Base-by-base conservation (phyloP, 2,329 filamentous ascomycete genomes). In the Tolypocladium guangdongense region DNA sequence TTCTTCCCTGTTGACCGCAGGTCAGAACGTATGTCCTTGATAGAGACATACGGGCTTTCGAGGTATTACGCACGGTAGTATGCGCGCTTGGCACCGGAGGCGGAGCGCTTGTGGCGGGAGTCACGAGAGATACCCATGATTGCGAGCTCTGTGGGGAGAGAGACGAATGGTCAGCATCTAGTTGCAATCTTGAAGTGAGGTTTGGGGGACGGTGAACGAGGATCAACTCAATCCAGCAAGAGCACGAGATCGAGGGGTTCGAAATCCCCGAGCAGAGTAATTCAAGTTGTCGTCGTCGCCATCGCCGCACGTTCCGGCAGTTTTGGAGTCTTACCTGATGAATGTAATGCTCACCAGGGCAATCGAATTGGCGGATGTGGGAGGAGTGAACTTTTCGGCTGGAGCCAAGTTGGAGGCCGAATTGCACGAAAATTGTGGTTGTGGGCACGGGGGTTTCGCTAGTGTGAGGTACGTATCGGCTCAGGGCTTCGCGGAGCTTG, bases 41-140 rank as follows among this genome's bases (percentile, higher is more conserved):
- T 55, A 61, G 61, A 64, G 60, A 57, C 74, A 85, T 82, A 84
- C 82, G 82, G 82, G 82, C 80, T 83, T 83, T 82, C 80, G 80
- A 78, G 64, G 54, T 66, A 57, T 63, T 72, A 86, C 83, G 80
- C 80, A 86, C 88, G 84, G 84, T 92, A 93, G 80, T 86, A 87
- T 79, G 88, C 82, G 76, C 88, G 86, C 88, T 99, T 99, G 73
- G 95, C 93, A 84, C 93, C 95, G 76, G 95, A 88, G 77, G 92
- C 91, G 78, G 90, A 91, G 81, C 93, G 91, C 88, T 99, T 99
- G 87, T 99, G 93, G 82, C 93, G 90, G 77, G 90, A 96, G 82
- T 97, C 92, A 82, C 93, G 89, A 80, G 92, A 96, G 82, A 99
- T 97, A 99, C 93, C 88, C 88, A 92, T 92, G 81, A 86, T 88